Evolutionary conservation across 495 filamentous ascomycete species (phyloP).

Genomic region (Endocarpon pusillum): DNA sequence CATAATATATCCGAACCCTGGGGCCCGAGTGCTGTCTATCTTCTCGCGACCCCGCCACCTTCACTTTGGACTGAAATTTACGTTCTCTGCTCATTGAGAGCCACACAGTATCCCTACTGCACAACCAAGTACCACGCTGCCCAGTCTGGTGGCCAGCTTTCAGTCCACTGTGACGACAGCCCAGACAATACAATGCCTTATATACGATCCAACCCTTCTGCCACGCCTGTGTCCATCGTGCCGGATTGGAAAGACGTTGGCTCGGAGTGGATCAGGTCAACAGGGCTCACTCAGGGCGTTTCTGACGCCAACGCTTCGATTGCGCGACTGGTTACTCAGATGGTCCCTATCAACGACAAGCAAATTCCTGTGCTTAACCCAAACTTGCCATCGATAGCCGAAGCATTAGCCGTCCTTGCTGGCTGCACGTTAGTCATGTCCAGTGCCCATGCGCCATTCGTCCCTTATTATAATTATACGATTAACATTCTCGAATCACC

Average conservation of each 20-base stretch:
- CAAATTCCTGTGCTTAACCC: slow-evolving; percentile 14
- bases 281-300: slow-evolving; percentile 17
- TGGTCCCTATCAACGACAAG: slow-evolving; percentile 5
- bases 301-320: slow-evolving; percentile 34
- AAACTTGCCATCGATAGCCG: slow-evolving; percentile 40
- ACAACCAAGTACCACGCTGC: slow-evolving; percentile 43
- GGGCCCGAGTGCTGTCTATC: slow-evolving; percentile 36
- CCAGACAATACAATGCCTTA: background rate
- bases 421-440: slow-evolving; percentile 44
- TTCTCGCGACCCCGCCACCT: slow-evolving; percentile 36
- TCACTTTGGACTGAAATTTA: slow-evolving; percentile 21
- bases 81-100: slow-evolving; percentile 45
- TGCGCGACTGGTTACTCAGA: slow-evolving; percentile 34
- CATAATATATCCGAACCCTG: slow-evolving; percentile 30
- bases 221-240: slow-evolving; percentile 6
- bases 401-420: slow-evolving; percentile 49
- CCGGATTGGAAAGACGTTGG: slow-evolving; percentile 15
- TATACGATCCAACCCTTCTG: slow-evolving; percentile 10
- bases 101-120: slow-evolving; percentile 39
- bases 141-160: slow-evolving; percentile 33
- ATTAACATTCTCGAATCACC: slow-evolving; percentile 10
- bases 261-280: slow-evolving; percentile 23
- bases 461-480: slow-evolving; percentile 38
- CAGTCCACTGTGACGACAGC: slow-evolving; percentile 1
- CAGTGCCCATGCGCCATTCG: slow-evolving; percentile 34